Conservation (phyloP, 2,329 filamentous ascomycete genomes). For the Neophaeococcomyces mojaviensis region DNA sequence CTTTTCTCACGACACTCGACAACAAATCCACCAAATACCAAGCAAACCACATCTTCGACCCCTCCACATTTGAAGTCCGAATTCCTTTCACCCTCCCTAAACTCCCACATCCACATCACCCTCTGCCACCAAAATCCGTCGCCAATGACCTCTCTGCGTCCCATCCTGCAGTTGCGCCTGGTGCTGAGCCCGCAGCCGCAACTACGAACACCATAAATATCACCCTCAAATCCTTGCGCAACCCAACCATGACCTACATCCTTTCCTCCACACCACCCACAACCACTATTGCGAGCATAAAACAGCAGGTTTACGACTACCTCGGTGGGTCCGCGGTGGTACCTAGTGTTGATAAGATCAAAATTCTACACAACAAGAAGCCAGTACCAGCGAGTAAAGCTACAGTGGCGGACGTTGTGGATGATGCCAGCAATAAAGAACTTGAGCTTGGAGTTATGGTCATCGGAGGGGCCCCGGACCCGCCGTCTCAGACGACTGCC, state of each 20-base stretch:
- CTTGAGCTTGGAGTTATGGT: constrained; percentile 85
- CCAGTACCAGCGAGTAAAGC: constrained; percentile 63
- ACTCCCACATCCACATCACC: constrained; percentile 34
- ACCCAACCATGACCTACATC: constrained; percentile 60
- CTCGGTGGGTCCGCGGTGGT: constrained; percentile 38
- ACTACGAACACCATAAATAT: constrained; percentile 38
- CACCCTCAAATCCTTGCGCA: constrained; percentile 67
- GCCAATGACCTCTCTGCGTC: constrained; percentile 23
- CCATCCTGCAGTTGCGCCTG: constrained; percentile 20
- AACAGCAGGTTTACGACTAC: constrained; percentile 58
- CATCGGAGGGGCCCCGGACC: constrained; percentile 57
- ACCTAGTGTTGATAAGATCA: constrained; percentile 62
- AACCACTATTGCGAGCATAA: constrained; percentile 73
- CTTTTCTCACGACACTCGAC: constrained; percentile 74
- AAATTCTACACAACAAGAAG: constrained; percentile 80
- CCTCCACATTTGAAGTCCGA: constrained; percentile 66
- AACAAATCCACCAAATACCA: constrained; percentile 70
- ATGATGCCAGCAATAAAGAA: constrained; percentile 34
- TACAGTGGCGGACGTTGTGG: constrained; percentile 64
- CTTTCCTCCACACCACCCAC: constrained; percentile 55
- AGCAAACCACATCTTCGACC: constrained; percentile 85
- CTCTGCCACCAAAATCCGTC: constrained; percentile 33
- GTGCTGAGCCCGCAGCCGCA: constrained; percentile 12
- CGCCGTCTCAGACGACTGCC: constrained; percentile 14
- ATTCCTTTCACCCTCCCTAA: constrained; percentile 51